A percentile compares a stretch with the other conserved stretches of the same genome.
These are phyloP conservation scores for Teunomyces stri DNA, from an alignment of 805 yeast species.

Conservation along the genomic window DNA sequence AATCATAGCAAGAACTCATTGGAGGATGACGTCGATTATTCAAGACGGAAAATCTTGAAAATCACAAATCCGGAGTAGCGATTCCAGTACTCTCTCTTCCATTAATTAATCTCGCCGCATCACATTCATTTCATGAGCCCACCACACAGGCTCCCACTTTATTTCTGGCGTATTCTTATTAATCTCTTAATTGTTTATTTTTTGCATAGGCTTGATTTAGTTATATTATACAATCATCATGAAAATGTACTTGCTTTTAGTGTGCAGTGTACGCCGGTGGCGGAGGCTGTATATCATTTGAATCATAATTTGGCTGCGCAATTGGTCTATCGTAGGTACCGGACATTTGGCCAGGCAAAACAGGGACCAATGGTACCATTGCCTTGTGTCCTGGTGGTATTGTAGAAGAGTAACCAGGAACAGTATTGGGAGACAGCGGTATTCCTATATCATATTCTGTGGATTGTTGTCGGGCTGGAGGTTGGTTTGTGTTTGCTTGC, in stretches of 20 bases:
- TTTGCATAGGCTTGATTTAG: conserved; percentile 1
- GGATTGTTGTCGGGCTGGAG: too few relatives aligned
- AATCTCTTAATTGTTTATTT: not conserved
- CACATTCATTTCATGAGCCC: not conserved
- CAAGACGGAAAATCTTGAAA: conserved; percentile 48
- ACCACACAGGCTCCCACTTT: not conserved
- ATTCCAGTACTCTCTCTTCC: not conserved
- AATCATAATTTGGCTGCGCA: not conserved
- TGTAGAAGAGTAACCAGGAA: not conserved
- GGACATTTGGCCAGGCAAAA: not conserved
- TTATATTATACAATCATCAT: not conserved
- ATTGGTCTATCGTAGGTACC: not conserved
- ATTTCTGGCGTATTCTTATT: not conserved
- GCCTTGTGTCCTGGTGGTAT: not conserved
- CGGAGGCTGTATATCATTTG: not conserved
- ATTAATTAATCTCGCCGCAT: not conserved
- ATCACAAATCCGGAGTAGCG: conserved; percentile 44
- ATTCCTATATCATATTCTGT: not conserved
- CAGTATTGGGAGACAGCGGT: not conserved
- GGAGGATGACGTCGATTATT: conserved; percentile 57
- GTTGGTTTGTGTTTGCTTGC: too few relatives aligned
- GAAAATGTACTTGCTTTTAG: not conserved
- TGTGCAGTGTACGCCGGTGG: conserved; percentile 1
- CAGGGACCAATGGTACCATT: not conserved
- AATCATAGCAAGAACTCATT: conserved; percentile 42